phyloP scores from a whole-genome alignment of 495 filamentous ascomycete species.

The Neohortaea acidophila region DNA sequence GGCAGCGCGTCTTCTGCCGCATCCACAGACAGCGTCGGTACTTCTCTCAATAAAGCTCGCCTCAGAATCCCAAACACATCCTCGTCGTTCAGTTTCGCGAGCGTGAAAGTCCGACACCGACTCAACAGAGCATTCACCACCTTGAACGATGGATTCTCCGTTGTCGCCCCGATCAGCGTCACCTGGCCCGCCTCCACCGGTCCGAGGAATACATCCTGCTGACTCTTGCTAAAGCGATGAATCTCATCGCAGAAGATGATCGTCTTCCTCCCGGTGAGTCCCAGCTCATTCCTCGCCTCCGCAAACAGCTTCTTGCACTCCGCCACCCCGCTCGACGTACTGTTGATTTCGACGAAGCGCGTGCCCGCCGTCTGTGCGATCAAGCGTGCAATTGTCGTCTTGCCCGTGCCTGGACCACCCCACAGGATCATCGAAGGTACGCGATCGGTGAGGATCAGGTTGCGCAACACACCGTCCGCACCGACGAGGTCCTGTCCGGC shows the following conservation, averaged over 20 bases:
- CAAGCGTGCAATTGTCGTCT: conserved; percentile 92
- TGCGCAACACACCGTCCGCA: conserved; percentile 62
- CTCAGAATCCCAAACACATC: conserved; percentile 58
- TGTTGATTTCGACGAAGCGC: conserved; percentile 92
- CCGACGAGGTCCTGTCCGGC: conserved; percentile 88
- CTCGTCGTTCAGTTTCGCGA: conserved; percentile 54
- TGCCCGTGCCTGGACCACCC: conserved; percentile 84
- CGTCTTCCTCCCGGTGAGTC: conserved; percentile 72
- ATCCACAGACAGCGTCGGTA: conserved; percentile 12
- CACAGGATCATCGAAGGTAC: conserved; percentile 93
- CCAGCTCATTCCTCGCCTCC: conserved; percentile 69
- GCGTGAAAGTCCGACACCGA: conserved; percentile 77
- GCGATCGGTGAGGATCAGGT: conserved; percentile 73
- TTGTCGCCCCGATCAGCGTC: conserved; percentile 87
- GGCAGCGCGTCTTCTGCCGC: conserved; percentile 5
- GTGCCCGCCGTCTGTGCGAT: conserved; percentile 67
- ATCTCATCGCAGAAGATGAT: conserved; percentile 98
- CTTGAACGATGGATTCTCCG: conserved; percentile 94
- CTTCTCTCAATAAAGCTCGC: conserved; percentile 43
- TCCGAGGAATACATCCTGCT: conserved; percentile 90
- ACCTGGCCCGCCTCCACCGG: conserved; percentile 85
- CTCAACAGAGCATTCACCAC: conserved; percentile 78
- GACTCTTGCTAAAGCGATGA: conserved; percentile 80
- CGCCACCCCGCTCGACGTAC: conserved; percentile 75
- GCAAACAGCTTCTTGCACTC: conserved; percentile 89